Evolutionary conservation across 768 basidiomycete species (phyloP).

Genomic region (Termitomyces sp.): DNA sequence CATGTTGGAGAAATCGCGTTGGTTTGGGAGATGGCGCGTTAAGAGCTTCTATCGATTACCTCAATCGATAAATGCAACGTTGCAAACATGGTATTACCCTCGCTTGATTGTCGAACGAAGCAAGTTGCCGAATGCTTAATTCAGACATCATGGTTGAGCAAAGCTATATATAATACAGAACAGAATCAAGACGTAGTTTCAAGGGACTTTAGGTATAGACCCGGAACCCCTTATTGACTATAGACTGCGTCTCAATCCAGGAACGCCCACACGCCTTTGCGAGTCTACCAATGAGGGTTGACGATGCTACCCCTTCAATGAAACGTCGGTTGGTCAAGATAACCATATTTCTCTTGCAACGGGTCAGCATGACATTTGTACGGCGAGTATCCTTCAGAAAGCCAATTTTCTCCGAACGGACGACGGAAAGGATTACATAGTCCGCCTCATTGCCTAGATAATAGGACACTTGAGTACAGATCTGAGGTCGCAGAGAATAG

Average conservation of each 20-base stretch:
- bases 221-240: constrained; percentile 8
- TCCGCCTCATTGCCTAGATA: constrained; percentile 67
- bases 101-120: not conserved
- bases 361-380: constrained; percentile 72
- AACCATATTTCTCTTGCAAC: constrained; percentile 65
- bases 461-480: not conserved
- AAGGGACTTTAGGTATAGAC: constrained; percentile 1
- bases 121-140: not conserved
- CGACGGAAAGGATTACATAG: constrained; percentile 67
- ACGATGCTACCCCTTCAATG: constrained; percentile 30
- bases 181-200: not conserved
- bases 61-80: not conserved
- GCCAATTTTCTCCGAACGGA: constrained; percentile 56
- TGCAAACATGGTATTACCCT: not conserved
- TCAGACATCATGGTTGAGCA: not conserved
- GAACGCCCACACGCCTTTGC: constrained; percentile 14
- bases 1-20: constrained; percentile 3
- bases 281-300: constrained; percentile 28
- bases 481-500: constrained; percentile 1
- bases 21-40: not conserved
- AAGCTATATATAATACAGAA: not conserved
- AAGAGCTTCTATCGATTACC: not conserved
- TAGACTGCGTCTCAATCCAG: constrained; percentile 14
- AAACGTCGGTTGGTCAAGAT: constrained; percentile 55
- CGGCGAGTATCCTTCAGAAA: constrained; percentile 57